Evolutionary conservation across 495 filamentous ascomycete species (phyloP), one percentile per base, ranked within the genome.

Genomic region (Talaromyces trachyspermus): DNA sequence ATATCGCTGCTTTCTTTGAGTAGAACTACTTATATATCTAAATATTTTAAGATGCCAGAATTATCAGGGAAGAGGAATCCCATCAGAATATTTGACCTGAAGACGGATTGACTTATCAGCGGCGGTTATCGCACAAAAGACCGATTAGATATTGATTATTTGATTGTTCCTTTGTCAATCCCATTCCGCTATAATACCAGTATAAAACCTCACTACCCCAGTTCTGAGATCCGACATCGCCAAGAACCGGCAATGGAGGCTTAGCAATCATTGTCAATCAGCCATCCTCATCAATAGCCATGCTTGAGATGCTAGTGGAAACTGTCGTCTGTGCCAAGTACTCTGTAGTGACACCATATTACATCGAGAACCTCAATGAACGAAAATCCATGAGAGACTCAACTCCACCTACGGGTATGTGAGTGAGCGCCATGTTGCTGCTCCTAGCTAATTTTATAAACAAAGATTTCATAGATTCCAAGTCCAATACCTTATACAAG

Each of bases 181-280:
- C n/a, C n/a, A n/a, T n/a, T n/a, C n/a, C n/a, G n/a, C n/a, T n/a
- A n/a, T n/a, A n/a, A n/a, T n/a, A n/a, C n/a, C n/a, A n/a, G n/a
- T n/a, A n/a, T n/a, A n/a, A n/a, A n/a, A n/a, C n/a, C n/a, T n/a
- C n/a, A n/a, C n/a, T n/a, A n/a, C n/a, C n/a, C n/a, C n/a, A n/a
- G n/a, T n/a, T n/a, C n/a, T n/a, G 30, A 35, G 30, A 35, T 35
- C 30, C 30, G 30, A 35, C 30, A 35, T 35, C 30, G 30, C 30
- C 30, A 35, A 35, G 30, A 35, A 35, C n/a, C n/a, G 12, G 11
- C 30, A 15, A 35, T 35, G 30, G 12, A 33, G 30, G 6, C 10
- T 35, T 8, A 35, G 30, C 30, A 14, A 3, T 35, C 30, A n/a
- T n/a, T n/a, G n/a, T n/a, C n/a, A n/a, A n/a, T n/a, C n/a, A 35